Evolutionary conservation across 2,329 filamentous ascomycete species (phyloP).

Genomic region (Fusarium denticulatum): DNA sequence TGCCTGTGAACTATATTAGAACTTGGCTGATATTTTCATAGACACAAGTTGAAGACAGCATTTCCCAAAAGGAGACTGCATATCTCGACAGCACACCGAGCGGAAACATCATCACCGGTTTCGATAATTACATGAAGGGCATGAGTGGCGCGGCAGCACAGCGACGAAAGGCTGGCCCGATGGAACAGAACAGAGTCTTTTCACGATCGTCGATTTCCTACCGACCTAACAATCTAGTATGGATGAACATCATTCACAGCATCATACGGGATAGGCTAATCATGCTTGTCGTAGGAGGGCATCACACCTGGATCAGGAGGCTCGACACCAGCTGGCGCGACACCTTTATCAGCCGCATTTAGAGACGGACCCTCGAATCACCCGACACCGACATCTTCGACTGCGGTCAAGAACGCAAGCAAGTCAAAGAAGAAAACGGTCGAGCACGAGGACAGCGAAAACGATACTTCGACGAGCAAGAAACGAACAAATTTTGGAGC

Average conservation of each 20-base stretch:
- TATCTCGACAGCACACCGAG: slow-evolving; percentile 91
- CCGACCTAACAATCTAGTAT: slow-evolving; percentile 55
- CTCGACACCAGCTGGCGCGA: slow-evolving; percentile 50
- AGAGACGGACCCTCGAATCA: slow-evolving; percentile 61
- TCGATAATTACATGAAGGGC: slow-evolving; percentile 98
- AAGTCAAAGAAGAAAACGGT: slow-evolving; percentile 63
- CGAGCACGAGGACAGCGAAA: slow-evolving; percentile 67
- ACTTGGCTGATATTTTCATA: slow-evolving; percentile 35
- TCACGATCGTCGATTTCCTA: slow-evolving; percentile 72
- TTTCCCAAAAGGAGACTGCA: slow-evolving; percentile 82
- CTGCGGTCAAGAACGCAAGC: slow-evolving; percentile 55
- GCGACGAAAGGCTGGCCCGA: slow-evolving; percentile 71
- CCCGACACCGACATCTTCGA: slow-evolving; percentile 65
- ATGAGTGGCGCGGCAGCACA: slow-evolving; percentile 70
- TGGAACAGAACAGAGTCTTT: slow-evolving; percentile 80
- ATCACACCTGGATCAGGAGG: slow-evolving; percentile 51
- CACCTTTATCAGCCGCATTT: slow-evolving; percentile 64
- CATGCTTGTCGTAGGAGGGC: slow-evolving; percentile 25
- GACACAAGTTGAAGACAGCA: slow-evolving; percentile 75
- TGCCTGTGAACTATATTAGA: slow-evolving; percentile 44
- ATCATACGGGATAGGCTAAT: background rate
- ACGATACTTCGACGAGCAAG: slow-evolving; percentile 63
- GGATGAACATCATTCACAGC: background rate
- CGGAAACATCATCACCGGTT: slow-evolving; percentile 97
- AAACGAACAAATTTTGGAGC: slow-evolving; percentile 68